Evolutionary conservation across 2,329 filamentous ascomycete species (phyloP).

Genomic region (Neofusicoccum sp.): DNA sequence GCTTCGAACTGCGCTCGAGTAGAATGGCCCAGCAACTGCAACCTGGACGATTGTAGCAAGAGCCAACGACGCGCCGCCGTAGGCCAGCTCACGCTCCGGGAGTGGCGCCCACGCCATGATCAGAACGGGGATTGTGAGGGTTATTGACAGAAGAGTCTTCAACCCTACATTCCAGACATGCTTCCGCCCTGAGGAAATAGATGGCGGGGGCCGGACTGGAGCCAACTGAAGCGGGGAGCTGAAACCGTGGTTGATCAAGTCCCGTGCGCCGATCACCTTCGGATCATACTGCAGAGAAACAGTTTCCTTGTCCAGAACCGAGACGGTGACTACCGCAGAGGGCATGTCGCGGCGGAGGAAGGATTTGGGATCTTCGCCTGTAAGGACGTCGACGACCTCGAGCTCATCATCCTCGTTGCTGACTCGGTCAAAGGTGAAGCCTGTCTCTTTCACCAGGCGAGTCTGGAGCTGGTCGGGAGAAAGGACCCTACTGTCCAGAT

Average conservation of each 20-base stretch:
- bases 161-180: constrained; percentile 12
- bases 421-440: constrained; percentile 61
- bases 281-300: constrained; percentile 54
- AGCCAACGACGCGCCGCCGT: constrained; percentile 59
- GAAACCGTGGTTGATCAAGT: constrained; percentile 23
- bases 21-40: constrained; percentile 65
- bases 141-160: constrained; percentile 45
- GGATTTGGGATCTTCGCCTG: constrained; percentile 35
- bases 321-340: constrained; percentile 36
- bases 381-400: constrained; percentile 56
- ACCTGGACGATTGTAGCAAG: constrained; percentile 69
- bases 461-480: constrained; percentile 49
- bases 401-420: constrained; percentile 43
- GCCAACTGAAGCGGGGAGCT: constrained; percentile 30
- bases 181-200: constrained; percentile 39
- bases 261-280: constrained; percentile 51
- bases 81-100: constrained; percentile 45
- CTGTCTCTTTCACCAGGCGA: constrained; percentile 59
- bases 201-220: constrained; percentile 40
- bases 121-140: constrained; percentile 51
- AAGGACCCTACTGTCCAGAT: constrained; percentile 50
- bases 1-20: constrained; percentile 62
- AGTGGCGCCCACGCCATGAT: constrained; percentile 69
- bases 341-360: constrained; percentile 46
- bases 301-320: constrained; percentile 26